Evolutionary conservation across 352 stramenopile species (phyloP).

Genomic region (Peronospora tabacina): DNA sequence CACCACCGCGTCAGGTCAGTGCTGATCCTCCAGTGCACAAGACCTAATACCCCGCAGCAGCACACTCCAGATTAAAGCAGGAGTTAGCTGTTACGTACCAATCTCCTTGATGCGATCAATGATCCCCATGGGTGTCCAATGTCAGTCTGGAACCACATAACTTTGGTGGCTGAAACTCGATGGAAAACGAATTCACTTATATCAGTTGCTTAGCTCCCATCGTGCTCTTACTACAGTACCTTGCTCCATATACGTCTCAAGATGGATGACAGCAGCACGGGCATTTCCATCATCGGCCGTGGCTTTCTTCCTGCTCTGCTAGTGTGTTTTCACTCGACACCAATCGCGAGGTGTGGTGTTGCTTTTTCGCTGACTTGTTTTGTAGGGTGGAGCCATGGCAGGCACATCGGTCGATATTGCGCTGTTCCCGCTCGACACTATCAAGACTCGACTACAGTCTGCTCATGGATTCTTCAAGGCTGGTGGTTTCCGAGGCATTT

Average conservation of each 20-base stretch:
- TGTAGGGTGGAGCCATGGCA: constrained; percentile 88
- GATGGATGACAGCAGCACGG: not conserved
- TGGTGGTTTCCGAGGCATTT: constrained; percentile 93
- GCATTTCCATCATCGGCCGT: constrained; percentile 32
- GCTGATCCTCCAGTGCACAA: not conserved
- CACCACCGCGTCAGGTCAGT: not conserved
- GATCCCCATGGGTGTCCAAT: constrained; percentile 77
- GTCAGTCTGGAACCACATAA: not conserved
- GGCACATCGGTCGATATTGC: constrained; percentile 96
- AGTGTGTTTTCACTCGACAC: constrained; percentile 17
- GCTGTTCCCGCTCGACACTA: constrained; percentile 97
- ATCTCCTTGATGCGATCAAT: constrained; percentile 92
- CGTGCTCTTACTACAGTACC: not conserved
- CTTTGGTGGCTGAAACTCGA: too few relatives aligned
- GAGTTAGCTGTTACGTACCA: constrained; percentile 42
- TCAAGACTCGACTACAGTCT: constrained; percentile 97
- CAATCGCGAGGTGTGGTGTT: not conserved
- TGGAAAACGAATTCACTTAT: not conserved
- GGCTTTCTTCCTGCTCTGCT: constrained; percentile 62
- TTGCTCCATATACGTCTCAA: not conserved
- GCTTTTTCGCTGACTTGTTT: constrained; percentile 6
- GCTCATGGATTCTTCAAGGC: constrained; percentile 95
- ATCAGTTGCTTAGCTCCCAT: not conserved
- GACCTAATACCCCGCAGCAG: not conserved
- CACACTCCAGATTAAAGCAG: not conserved